Evolutionary conservation across 345 rosid genomes (phyloP).

Genomic region (Excoecaria agallocha): DNA sequence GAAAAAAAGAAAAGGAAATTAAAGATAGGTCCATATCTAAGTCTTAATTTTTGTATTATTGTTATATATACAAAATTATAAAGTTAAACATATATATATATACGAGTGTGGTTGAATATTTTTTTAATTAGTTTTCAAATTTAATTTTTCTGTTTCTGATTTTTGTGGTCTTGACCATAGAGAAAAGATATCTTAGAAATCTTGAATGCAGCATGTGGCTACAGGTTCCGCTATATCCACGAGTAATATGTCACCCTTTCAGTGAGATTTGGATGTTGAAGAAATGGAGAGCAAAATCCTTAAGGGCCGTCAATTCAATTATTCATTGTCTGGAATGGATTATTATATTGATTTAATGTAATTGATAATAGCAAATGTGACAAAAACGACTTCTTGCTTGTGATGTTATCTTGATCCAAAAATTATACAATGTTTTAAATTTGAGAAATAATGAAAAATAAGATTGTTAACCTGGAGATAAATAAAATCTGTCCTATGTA

Average conservation of each 20-base stretch:
- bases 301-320: neutral
- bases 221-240: neutral
- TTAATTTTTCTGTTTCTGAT: no score
- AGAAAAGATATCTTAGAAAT: neutral
- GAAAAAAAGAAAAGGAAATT: neutral
- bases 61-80: conserved; percentile 14
- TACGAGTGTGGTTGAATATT: neutral
- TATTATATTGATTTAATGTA: neutral
- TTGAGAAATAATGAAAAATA: no score
- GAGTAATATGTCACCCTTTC: neutral
- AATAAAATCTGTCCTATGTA: no score
- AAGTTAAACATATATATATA: conserved; percentile 1
- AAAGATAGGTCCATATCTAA: conserved; percentile 14
- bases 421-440: neutral
- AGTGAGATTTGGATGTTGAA: conserved; percentile 14
- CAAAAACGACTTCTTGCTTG: neutral
- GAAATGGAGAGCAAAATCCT: conserved; percentile 8
- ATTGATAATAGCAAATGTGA: neutral
- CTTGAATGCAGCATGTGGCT: neutral
- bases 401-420: neutral
- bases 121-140: neutral
- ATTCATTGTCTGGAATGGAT: neutral
- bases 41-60: conserved; percentile 28
- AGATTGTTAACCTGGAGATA: no score
- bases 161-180: no score